Conservation (phyloP, 2,329 filamentous ascomycete species). For the Stagonosporopsis cucurbitacearum region DNA sequence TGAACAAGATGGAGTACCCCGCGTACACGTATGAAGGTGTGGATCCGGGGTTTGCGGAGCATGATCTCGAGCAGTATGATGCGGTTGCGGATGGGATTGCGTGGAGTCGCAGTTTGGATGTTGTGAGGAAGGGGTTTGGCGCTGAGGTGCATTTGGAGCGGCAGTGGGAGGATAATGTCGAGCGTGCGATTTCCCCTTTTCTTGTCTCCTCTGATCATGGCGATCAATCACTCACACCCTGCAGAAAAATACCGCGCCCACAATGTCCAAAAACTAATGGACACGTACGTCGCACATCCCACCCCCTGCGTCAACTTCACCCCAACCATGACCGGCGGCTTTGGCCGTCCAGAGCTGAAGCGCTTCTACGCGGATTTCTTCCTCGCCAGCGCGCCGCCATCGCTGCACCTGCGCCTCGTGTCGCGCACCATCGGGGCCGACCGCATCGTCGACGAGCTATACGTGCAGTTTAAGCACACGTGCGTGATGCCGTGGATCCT, state of each 20-base stretch:
- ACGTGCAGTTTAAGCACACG: conserved; percentile 64
- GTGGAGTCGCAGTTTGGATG: conserved; percentile 69
- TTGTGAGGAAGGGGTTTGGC: conserved; percentile 66
- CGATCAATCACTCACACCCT: not conserved
- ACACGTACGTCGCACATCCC: conserved; percentile 44
- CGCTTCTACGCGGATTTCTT: conserved; percentile 66
- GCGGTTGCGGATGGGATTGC: conserved; percentile 69
- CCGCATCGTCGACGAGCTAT: conserved; percentile 67
- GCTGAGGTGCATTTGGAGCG: conserved; percentile 55
- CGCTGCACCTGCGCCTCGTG: conserved; percentile 60
- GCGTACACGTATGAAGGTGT: conserved; percentile 63
- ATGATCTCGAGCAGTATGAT: conserved; percentile 72
- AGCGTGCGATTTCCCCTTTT: conserved; percentile 29
- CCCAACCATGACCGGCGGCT: conserved; percentile 56
- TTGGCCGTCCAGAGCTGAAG: conserved; percentile 51
- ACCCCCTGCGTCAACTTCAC: conserved; percentile 52
- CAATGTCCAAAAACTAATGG: conserved; percentile 47
- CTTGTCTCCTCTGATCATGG: not conserved
- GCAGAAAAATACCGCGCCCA: conserved; percentile 48
- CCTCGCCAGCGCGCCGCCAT: conserved; percentile 54
- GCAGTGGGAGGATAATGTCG: conserved; percentile 52
- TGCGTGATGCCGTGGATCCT: conserved; percentile 65
- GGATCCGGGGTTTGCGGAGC: conserved; percentile 73
- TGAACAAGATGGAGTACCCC: conserved; percentile 51
- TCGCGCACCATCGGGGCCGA: conserved; percentile 65